Base-by-base conservation (phyloP, 192 early-diverging fungal genomes). In the Dissophora globulifera region DNA sequence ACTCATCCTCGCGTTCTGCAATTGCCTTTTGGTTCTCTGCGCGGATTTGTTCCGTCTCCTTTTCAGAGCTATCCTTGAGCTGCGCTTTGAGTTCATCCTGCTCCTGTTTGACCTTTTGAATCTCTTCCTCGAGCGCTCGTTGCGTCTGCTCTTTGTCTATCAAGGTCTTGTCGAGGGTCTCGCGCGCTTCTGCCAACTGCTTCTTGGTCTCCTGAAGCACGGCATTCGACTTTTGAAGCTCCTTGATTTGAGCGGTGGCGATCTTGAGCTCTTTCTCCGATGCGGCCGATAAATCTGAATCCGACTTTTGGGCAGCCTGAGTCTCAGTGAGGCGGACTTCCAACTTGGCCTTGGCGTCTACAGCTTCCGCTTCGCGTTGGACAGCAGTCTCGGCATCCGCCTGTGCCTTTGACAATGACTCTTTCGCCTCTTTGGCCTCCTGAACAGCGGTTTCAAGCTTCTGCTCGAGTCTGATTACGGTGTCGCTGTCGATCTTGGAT, bases 231-330 rank as follows among this genome's bases (percentile, higher is more conserved):
- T 76, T 76, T 32, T 76, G 62, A 6, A 76, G 35, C n/a, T 67
- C 72, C 46, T 76, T 76, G 46, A 76, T 42, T 22, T 67, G 72
- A 2, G 58, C 72, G 0, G 42, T 52, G 16, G 63, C 57, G 20
- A 76, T 67, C 52, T 53, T 76, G 22, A 76, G 50, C 27, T 76
- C 72, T 25, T 66, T 67, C 45, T 76, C 72, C 2, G 32, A 27
- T 3, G 5, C n/a, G 1, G 42, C 42, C 2, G n/a, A 32, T 1
- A 58, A 47, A 22, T 58, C 57, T 46, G 56, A 53, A 19, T 50
- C 38, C 7, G 51, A 33, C 9, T 56, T 60, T 27, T 54, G 46
- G 11, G 46, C 15, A 19, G 40, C 47, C 29, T 22, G 62, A 13
- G 58, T 49, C 25, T 66, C 63, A 4, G 49, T 10, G 6, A 67